These are phyloP conservation scores for Phytophthora cactorum DNA, from an alignment of 352 stramenopile species.

Conservation along the genomic window DNA sequence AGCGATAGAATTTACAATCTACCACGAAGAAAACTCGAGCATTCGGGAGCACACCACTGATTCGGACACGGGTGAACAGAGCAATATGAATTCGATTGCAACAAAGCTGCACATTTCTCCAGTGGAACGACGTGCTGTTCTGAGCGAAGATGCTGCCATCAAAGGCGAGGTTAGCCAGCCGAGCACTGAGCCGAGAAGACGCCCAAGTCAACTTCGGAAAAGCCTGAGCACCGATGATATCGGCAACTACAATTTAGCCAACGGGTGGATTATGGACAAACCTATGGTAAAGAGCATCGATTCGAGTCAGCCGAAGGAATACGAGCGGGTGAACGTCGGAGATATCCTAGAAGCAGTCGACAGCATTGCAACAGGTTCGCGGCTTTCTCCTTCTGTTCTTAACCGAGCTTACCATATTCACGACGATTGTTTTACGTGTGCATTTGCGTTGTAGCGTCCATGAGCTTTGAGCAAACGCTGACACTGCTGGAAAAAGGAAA, in stretches of 20 bases:
- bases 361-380: conserved; percentile 66
- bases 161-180: conserved; percentile 9
- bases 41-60: conserved; percentile 20
- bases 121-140: conserved; percentile 37
- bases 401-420: background rate
- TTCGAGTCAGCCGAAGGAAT: conserved; percentile 39
- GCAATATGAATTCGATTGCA: conserved; percentile 46
- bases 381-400: conserved; percentile 1
- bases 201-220: conserved; percentile 42
- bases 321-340: conserved; percentile 51
- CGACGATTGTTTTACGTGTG: background rate
- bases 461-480: conserved; percentile 64
- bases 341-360: conserved; percentile 80
- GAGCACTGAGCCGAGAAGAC: conserved; percentile 19
- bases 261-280: conserved; percentile 60
- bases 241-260: conserved; percentile 35
- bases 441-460: conserved; percentile 47
- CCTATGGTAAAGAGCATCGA: conserved; percentile 50
- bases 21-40: conserved; percentile 54
- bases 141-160: conserved; percentile 53
- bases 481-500: conserved; percentile 60
- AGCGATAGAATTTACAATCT: conserved; percentile 61
- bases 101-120: conserved; percentile 38
- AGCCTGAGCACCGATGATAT: conserved; percentile 73
- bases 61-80: conserved; percentile 4